Percentiles rank a stretch among this genome's conserved stretches.
These are phyloP conservation scores for Yamadazyma kanchanaburiensis DNA, from an alignment of 1,139 yeast species.

Conservation along the genomic window DNA sequence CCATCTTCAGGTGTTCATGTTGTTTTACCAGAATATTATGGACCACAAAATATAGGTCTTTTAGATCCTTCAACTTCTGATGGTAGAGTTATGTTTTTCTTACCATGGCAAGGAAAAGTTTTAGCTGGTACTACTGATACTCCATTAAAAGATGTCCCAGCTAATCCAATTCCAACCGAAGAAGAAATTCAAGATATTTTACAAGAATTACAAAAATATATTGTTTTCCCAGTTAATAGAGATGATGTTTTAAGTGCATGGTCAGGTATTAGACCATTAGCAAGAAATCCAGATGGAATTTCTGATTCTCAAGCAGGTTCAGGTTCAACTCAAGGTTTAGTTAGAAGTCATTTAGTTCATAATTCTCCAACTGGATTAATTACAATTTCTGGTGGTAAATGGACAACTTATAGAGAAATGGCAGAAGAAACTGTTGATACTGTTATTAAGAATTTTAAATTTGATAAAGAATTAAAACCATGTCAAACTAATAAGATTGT, in stretches of 20 bases:
- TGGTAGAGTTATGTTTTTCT: slow-evolving; percentile 94
- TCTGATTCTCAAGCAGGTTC: slow-evolving; percentile 39
- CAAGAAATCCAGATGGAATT: slow-evolving; percentile 73
- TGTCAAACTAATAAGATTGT: slow-evolving; percentile 64
- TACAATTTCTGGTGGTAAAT: slow-evolving; percentile 95
- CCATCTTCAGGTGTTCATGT: slow-evolving; percentile 95
- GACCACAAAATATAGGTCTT: slow-evolving; percentile 85
- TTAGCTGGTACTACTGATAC: slow-evolving; percentile 96
- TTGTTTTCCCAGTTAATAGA: slow-evolving; percentile 84
- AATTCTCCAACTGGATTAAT: slow-evolving; percentile 71
- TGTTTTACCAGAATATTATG: slow-evolving; percentile 87
- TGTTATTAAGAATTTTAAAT: slow-evolving; percentile 52
- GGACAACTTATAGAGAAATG: slow-evolving; percentile 99
- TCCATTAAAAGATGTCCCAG: slow-evolving; percentile 71
- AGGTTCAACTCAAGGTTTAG: slow-evolving; percentile 59
- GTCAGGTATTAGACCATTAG: slow-evolving; percentile 96
- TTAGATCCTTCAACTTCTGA: slow-evolving; percentile 91
- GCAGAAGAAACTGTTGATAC: slow-evolving; percentile 90
- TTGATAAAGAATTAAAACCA: slow-evolving; percentile 40
- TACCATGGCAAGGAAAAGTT: slow-evolving; percentile 98
- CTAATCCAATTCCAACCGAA: slow-evolving; percentile 82
- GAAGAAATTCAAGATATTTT: slow-evolving; percentile 88
- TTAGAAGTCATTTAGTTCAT: slow-evolving; percentile 82
- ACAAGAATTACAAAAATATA: slow-evolving; percentile 83
- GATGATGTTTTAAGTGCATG: slow-evolving; percentile 93